These are phyloP conservation scores for Crithidia sp. DNA, from an alignment of 208 protist species.

Conservation along the genomic window DNA sequence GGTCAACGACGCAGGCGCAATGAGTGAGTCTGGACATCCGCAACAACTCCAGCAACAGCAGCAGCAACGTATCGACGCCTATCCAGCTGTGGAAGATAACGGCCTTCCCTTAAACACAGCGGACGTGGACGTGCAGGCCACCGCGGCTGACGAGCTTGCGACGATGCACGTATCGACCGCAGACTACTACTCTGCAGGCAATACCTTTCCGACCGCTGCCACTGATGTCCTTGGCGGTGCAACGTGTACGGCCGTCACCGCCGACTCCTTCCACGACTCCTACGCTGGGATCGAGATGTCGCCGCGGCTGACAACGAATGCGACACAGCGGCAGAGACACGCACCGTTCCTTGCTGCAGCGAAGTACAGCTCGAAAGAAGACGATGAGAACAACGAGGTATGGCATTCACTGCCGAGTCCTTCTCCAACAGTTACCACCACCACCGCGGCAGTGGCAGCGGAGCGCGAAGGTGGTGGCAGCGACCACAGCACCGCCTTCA, in stretches of 20 bases:
- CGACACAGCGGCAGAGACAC: conserved; percentile 7
- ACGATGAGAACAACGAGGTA: background rate
- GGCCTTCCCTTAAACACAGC: conserved; percentile 16
- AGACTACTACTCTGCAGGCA: conserved; percentile 26
- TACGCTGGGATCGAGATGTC: conserved; percentile 11
- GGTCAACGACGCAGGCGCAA: background rate
- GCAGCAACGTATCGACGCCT: background rate
- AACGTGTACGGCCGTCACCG: background rate
- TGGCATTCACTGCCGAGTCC: background rate
- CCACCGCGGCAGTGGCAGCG: too few relatives aligned
- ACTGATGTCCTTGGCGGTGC: too few relatives aligned
- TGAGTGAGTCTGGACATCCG: too few relatives aligned
- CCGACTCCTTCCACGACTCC: background rate
- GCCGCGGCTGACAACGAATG: conserved; percentile 28
- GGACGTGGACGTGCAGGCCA: conserved; percentile 19
- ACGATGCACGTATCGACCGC: conserved; percentile 9
- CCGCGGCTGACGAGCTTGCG: background rate
- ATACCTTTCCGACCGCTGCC: background rate
- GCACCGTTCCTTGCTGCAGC: too few relatives aligned
- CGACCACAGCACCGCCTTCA: background rate
- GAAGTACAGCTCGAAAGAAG: too few relatives aligned
- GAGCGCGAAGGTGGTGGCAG: too few relatives aligned
- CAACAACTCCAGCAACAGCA: background rate
- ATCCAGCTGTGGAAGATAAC: background rate
- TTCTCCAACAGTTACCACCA: too few relatives aligned